phyloP scores from a whole-genome alignment of 768 basidiomycete species.

The Artomyces pyxidatus region DNA sequence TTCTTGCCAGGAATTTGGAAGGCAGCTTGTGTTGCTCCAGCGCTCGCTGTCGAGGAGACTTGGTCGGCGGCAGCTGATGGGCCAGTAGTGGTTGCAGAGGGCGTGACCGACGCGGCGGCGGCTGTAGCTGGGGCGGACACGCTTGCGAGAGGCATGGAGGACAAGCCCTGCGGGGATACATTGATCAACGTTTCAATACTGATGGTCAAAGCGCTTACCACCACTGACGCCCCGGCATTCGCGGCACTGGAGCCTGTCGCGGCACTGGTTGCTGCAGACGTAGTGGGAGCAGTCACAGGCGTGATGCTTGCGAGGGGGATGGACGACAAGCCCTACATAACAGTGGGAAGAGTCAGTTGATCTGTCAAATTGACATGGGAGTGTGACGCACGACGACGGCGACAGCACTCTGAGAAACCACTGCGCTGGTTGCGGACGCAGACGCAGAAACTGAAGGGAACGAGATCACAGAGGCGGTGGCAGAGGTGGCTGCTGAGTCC shows the following conservation, averaged over 20 bases:
- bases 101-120: neutral
- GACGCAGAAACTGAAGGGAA: conserved; percentile 2
- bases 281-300: neutral
- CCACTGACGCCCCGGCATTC: neutral
- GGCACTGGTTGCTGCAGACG: neutral
- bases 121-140: neutral
- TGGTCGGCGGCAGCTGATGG: conserved; percentile 16
- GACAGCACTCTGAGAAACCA: neutral
- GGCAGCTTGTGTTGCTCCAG: conserved; percentile 22
- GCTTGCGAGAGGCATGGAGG: neutral
- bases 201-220: neutral
- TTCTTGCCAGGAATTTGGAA: conserved; percentile 68
- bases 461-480: conserved; percentile 14
- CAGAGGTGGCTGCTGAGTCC: conserved; percentile 4
- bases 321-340: neutral
- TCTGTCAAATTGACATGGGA: neutral
- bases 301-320: neutral
- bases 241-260: neutral
- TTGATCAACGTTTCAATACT: no score
- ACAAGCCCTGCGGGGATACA: no score
- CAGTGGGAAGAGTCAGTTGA: neutral
- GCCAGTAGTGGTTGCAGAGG: neutral
- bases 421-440: neutral
- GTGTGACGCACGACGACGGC: neutral
- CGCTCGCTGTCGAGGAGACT: conserved; percentile 7